phyloP scores from a whole-genome alignment of 495 filamentous ascomycete genomes.

The Acidiella bohemica region DNA sequence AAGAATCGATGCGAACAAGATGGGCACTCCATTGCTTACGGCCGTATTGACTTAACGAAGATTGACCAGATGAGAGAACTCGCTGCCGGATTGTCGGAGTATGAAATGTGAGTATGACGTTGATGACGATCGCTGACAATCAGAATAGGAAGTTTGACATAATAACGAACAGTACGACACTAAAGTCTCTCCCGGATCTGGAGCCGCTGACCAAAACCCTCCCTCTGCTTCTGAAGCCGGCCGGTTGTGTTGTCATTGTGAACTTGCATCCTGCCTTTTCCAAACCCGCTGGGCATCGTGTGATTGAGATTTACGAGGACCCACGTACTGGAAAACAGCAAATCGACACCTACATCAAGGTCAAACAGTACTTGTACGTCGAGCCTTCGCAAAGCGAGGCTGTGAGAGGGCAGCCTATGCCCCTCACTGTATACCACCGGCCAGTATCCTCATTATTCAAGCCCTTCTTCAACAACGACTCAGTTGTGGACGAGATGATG shows the following conservation, averaged over 20 bases:
- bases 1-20: neutral
- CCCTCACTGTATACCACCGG: conserved; percentile 6
- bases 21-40: neutral
- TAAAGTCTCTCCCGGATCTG: conserved; percentile 3
- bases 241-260: conserved; percentile 6
- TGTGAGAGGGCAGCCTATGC: conserved; percentile 4
- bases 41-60: conserved; percentile 5
- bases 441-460: conserved; percentile 4
- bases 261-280: conserved; percentile 11
- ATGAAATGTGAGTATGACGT: too few species aligned
- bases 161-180: conserved; percentile 5
- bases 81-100: neutral
- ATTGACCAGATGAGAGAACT: neutral
- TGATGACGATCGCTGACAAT: too few species aligned
- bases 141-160: conserved; percentile 6
- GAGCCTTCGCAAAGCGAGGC: conserved; percentile 3
- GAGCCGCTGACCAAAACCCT: conserved; percentile 6
- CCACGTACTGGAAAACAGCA: conserved; percentile 6
- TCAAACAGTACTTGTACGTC: conserved; percentile 5
- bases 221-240: conserved; percentile 3
- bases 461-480: conserved; percentile 1
- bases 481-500: conserved; percentile 4
- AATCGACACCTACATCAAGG: conserved; percentile 5
- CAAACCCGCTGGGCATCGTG: conserved; percentile 7
- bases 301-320: conserved; percentile 7